phyloP scores from a whole-genome alignment of 257 asterid genomes.

The Mentha longifolia region DNA sequence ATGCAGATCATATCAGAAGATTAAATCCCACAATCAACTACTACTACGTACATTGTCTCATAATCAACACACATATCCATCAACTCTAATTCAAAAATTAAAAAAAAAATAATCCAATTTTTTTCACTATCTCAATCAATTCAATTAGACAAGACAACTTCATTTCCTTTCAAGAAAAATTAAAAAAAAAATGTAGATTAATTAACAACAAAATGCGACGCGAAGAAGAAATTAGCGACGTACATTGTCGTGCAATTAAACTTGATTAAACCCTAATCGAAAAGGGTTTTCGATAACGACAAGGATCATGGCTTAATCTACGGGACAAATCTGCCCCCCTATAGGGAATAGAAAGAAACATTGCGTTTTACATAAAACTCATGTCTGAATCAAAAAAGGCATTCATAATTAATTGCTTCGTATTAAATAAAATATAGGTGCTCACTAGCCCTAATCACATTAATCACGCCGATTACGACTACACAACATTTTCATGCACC shows the following conservation, averaged over 20 bases:
- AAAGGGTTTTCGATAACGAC: conserved; percentile 29
- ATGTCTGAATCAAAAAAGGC: conserved; percentile 50
- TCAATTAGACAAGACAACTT: conserved; percentile 17
- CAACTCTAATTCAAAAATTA: background rate
- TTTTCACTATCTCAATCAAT: conserved; percentile 11
- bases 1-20: background rate
- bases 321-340: conserved; percentile 46
- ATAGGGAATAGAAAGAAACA: conserved; percentile 49
- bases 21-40: background rate
- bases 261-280: conserved; percentile 31
- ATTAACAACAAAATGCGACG: conserved; percentile 11
- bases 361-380: conserved; percentile 35
- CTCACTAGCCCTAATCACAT: conserved; percentile 22
- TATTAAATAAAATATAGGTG: conserved; percentile 23
- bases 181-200: background rate
- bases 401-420: conserved; percentile 36
- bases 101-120: background rate
- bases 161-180: background rate
- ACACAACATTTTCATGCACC: conserved; percentile 30
- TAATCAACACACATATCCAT: background rate
- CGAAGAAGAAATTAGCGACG: conserved; percentile 14
- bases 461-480: conserved; percentile 39
- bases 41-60: background rate
- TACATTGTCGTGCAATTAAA: conserved; percentile 35
- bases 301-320: conserved; percentile 32